These are phyloP conservation scores for Populus nigra DNA, from an alignment of 345 rosid genomes.

Conservation along the genomic window DNA sequence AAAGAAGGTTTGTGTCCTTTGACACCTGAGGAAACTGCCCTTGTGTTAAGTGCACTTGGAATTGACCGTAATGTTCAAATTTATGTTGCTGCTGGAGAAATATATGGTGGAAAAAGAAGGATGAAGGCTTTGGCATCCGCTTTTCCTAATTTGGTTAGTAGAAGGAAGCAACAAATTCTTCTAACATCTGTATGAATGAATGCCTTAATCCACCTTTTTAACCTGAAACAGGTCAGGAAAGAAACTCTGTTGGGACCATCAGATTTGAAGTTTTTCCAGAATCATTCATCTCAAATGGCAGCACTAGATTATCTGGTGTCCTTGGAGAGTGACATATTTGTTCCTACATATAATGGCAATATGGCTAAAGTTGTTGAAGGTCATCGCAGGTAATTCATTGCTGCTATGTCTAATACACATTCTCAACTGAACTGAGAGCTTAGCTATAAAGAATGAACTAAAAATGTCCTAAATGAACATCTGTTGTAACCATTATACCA, in stretches of 20 bases:
- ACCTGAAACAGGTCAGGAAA: constrained; percentile 67
- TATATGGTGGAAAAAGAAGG: constrained; percentile 79
- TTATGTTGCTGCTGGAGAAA: constrained; percentile 95
- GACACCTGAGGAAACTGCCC: constrained; percentile 95
- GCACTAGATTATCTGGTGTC: constrained; percentile 86
- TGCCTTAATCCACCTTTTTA: neutral
- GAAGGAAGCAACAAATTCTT: neutral
- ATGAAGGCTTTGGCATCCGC: constrained; percentile 54
- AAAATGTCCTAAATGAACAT: neutral
- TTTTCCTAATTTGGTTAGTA: constrained; percentile 86
- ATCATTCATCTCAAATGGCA: constrained; percentile 92
- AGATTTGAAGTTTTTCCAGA: constrained; percentile 63
- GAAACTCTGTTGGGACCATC: constrained; percentile 64
- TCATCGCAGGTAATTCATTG: constrained; percentile 68
- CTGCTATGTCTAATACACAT: neutral
- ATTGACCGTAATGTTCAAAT: constrained; percentile 76
- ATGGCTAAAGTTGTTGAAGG: constrained; percentile 99
- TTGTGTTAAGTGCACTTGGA: constrained; percentile 66
- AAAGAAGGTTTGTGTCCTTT: constrained; percentile 89
- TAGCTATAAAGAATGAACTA: neutral
- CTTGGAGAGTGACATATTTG: constrained; percentile 82
- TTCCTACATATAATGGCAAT: constrained; percentile 90
- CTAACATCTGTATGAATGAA: neutral
- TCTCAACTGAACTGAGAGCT: neutral
- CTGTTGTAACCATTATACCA: neutral